phyloP scores from a whole-genome alignment of 2,329 filamentous ascomycete genomes.

The Ceratocystis diversiconidia region DNA sequence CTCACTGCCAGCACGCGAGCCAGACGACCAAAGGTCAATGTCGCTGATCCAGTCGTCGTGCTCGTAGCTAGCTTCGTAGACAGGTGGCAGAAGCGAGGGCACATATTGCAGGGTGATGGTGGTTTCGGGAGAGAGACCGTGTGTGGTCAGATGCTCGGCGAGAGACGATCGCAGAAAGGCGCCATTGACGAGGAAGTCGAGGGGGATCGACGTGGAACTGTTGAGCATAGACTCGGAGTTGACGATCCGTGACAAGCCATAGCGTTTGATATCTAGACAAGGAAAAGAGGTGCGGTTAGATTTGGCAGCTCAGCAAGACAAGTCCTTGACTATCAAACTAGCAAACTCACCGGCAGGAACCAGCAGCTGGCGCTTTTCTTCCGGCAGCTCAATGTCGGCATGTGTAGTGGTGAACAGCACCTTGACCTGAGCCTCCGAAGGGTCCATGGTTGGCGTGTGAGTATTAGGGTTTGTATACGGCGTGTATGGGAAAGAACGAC shows the following conservation, averaged over 20 bases:
- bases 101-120: slow-evolving; percentile 87
- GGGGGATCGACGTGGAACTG: slow-evolving; percentile 52
- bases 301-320: not conserved
- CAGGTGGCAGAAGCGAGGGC: slow-evolving; percentile 73
- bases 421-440: slow-evolving; percentile 42
- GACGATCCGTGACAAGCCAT: slow-evolving; percentile 55
- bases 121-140: slow-evolving; percentile 79
- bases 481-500: not conserved
- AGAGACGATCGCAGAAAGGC: slow-evolving; percentile 79
- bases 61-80: slow-evolving; percentile 82
- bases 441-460: slow-evolving; percentile 25
- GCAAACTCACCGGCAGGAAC: slow-evolving; percentile 41
- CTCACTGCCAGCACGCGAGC: slow-evolving; percentile 36
- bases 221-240: slow-evolving; percentile 60
- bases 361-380: slow-evolving; percentile 46
- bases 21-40: slow-evolving; percentile 64
- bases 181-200: slow-evolving; percentile 94
- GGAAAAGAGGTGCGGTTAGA: not conserved
- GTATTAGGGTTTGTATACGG: not conserved
- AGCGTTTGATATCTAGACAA: slow-evolving; percentile 47
- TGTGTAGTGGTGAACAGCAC: slow-evolving; percentile 54
- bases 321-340: not conserved
- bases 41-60: slow-evolving; percentile 95
- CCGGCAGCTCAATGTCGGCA: slow-evolving; percentile 46
- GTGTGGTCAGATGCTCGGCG: slow-evolving; percentile 73